phyloP scores from a whole-genome alignment of 2,329 filamentous ascomycete genomes.

The Aspergillus chevalieri region DNA sequence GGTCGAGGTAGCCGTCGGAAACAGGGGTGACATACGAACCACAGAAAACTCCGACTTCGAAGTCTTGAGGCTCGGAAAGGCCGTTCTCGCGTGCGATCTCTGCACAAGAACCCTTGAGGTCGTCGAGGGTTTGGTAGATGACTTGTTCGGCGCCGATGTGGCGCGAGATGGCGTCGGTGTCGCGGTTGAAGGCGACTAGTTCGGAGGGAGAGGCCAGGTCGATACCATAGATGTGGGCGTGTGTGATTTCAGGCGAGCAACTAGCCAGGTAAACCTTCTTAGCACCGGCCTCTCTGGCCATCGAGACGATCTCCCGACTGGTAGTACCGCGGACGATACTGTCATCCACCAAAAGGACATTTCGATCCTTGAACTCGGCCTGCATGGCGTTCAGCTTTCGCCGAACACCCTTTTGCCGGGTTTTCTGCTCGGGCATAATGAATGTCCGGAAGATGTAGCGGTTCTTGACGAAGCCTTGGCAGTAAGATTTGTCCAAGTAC shows the following conservation, averaged over 20 bases:
- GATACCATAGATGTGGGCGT: slow-evolving; percentile 83
- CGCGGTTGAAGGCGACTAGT: slow-evolving; percentile 64
- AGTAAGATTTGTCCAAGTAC: slow-evolving; percentile 68
- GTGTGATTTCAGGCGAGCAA: slow-evolving; percentile 74
- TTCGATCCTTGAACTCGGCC: slow-evolving; percentile 73
- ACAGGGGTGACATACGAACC: slow-evolving; percentile 81
- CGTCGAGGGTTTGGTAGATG: slow-evolving; percentile 69
- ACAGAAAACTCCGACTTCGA: slow-evolving; percentile 89
- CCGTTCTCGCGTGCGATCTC: slow-evolving; percentile 56
- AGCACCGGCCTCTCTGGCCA: slow-evolving; percentile 80
- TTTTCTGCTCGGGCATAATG: slow-evolving; percentile 76
- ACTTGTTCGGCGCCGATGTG: slow-evolving; percentile 70
- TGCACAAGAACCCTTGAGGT: slow-evolving; percentile 72
- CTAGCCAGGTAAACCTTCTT: slow-evolving; percentile 76
- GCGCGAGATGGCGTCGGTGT: slow-evolving; percentile 54
- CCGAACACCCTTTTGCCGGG: slow-evolving; percentile 77
- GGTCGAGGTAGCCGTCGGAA: slow-evolving; percentile 72
- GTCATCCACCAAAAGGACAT: slow-evolving; percentile 81
- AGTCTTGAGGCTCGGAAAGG: slow-evolving; percentile 53
- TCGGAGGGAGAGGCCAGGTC: slow-evolving; percentile 66
- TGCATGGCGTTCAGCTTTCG: slow-evolving; percentile 84
- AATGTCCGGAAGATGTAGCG: slow-evolving; percentile 84
- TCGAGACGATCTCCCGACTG: slow-evolving; percentile 68
- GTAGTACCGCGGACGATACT: slow-evolving; percentile 84
- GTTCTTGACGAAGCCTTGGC: slow-evolving; percentile 82